A percentile compares a stretch with the other conserved stretches of the same genome.
These are phyloP conservation scores for Lactuca saligna DNA, from an alignment of 129 eudicot genomes.

Conservation along the genomic window DNA sequence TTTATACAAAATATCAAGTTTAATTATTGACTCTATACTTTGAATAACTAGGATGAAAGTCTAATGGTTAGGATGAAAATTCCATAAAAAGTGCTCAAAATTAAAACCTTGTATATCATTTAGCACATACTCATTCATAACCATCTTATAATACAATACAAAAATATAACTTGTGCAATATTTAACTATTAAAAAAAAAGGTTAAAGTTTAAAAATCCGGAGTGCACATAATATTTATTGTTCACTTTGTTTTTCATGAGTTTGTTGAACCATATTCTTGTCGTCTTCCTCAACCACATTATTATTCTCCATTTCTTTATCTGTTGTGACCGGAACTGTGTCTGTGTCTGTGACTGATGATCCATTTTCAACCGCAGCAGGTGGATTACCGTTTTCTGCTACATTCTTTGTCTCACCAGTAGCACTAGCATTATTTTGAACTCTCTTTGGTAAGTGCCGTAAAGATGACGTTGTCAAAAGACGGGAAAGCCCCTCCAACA, in stretches of 20 bases:
- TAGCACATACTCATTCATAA: no score
- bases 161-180: no score
- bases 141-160: no score
- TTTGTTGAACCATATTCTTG: not conserved
- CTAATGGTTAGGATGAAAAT: no score
- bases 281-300: slow-evolving; percentile 31
- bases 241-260: slow-evolving; percentile 29
- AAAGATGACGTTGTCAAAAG: slow-evolving; percentile 61
- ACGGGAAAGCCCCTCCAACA: slow-evolving; percentile 72
- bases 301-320: slow-evolving; percentile 39
- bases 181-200: no score
- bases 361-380: slow-evolving; percentile 56
- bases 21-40: no score
- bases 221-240: slow-evolving; percentile 19
- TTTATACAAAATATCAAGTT: no score
- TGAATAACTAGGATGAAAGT: no score
- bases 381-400: slow-evolving; percentile 51
- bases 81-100: no score
- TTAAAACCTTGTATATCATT: no score
- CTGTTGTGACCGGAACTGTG: no score
- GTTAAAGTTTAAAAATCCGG: not conserved
- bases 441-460: slow-evolving; percentile 56
- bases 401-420: slow-evolving; percentile 33
- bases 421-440: slow-evolving; percentile 11
- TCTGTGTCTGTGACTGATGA: slow-evolving; percentile 23